Percentiles rank a stretch among this genome's conserved stretches.
Conservation (phyloP, 805 yeast species). For the Candida tallmaniae region DNA sequence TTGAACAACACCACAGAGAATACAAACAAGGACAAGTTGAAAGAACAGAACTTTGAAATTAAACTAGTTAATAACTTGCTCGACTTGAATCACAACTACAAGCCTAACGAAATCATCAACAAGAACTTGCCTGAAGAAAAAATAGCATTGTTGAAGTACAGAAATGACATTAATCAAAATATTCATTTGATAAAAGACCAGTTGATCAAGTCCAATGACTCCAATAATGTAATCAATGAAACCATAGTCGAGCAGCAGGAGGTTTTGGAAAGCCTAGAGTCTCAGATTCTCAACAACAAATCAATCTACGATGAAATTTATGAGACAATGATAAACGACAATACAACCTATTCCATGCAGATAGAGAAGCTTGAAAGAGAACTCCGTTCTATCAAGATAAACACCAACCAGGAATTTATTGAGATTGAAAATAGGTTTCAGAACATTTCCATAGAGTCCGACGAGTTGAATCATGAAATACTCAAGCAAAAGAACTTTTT, state of each 20-base stretch:
- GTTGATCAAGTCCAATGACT: conserved; percentile 52
- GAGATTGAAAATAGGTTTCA: conserved; percentile 45
- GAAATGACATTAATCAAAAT: conserved; percentile 35
- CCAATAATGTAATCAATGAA: conserved; percentile 52
- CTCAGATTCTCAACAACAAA: conserved; percentile 48
- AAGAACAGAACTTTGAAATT: conserved; percentile 41
- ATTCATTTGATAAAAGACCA: conserved; percentile 54
- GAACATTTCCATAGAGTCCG: conserved; percentile 48
- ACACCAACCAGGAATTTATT: conserved; percentile 46
- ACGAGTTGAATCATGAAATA: conserved; percentile 45
- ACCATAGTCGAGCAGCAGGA: conserved; percentile 54
- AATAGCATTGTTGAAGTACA: conserved; percentile 26
- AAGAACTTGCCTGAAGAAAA: conserved; percentile 45
- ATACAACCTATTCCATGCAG: conserved; percentile 54
- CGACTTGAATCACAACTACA: conserved; percentile 12
- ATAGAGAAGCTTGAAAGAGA: conserved; percentile 62
- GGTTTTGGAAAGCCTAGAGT: conserved; percentile 52
- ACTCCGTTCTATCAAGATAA: conserved; percentile 43
- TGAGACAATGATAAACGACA: conserved; percentile 50
- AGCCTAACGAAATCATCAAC: conserved; percentile 37
- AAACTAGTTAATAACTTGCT: conserved; percentile 19
- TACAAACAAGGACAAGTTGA: conserved; percentile 8
- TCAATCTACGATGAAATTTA: conserved; percentile 52
- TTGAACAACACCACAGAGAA: conserved; percentile 6
- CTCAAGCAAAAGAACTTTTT: conserved; percentile 44